phyloP scores from a whole-genome alignment of 106 monocot species.

The Allium fistulosum region DNA sequence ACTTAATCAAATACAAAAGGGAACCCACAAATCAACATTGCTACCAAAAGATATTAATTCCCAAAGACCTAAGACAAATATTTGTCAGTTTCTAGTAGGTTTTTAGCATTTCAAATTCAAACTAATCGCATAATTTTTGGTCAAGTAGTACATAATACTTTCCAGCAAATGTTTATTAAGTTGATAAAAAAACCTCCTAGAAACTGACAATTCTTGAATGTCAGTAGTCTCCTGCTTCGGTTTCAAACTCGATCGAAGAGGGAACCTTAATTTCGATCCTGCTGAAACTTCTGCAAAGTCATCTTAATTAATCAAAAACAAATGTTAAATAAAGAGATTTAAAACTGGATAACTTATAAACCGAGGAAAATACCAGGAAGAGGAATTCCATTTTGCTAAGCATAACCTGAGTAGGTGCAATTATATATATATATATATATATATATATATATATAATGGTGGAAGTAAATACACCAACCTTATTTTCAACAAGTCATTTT shows the following conservation, averaged over 20 bases:
- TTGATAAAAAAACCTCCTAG: constrained; percentile 9
- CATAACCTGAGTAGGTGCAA: no score
- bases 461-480: no score
- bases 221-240: constrained; percentile 15
- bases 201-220: neutral
- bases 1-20: neutral
- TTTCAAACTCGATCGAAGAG: constrained; percentile 29
- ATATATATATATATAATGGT: no score
- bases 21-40: neutral
- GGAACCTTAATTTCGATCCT: constrained; percentile 34
- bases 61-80: neutral
- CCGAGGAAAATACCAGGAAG: neutral
- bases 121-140: neutral
- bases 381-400: neutral
- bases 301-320: neutral
- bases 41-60: neutral
- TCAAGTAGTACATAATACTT: neutral
- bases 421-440: no score
- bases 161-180: neutral
- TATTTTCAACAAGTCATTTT: no score
- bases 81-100: no score
- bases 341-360: neutral
- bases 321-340: neutral
- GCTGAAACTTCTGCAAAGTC: neutral
- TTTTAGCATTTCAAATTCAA: neutral